phyloP scores from a whole-genome alignment of 345 rosid genomes.

The Gossypium mustelinum region DNA sequence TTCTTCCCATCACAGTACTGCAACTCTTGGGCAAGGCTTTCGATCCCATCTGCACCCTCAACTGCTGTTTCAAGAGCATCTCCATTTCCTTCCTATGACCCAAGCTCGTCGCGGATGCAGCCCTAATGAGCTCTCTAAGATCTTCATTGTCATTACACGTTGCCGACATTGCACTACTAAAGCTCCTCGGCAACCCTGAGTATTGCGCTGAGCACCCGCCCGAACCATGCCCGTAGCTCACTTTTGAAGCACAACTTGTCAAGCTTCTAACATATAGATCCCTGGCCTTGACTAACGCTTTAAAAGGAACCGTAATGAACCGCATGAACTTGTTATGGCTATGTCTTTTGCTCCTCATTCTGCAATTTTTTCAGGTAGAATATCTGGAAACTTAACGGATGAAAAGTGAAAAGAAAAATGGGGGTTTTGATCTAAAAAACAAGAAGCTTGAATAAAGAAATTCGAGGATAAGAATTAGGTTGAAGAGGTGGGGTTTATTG shows the following conservation, averaged over 20 bases:
- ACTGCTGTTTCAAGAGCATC: constrained; percentile 27
- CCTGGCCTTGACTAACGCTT: constrained; percentile 42
- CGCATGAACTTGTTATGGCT: constrained; percentile 38
- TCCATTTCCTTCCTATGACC: constrained; percentile 40
- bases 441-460: background rate
- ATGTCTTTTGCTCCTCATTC: constrained; percentile 28
- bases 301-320: constrained; percentile 32
- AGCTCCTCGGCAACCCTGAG: constrained; percentile 46
- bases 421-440: background rate
- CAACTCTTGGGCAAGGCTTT: constrained; percentile 35
- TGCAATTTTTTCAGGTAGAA: background rate
- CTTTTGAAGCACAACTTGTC: constrained; percentile 29
- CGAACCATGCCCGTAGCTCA: constrained; percentile 13
- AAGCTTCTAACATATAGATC: constrained; percentile 56
- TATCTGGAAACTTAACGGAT: background rate
- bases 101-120: constrained; percentile 36
- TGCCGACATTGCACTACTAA: constrained; percentile 38
- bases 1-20: constrained; percentile 46
- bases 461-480: background rate
- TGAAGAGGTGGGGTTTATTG: background rate
- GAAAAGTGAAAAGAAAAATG: background rate
- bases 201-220: background rate
- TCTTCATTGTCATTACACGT: constrained; percentile 35
- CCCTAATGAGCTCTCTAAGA: constrained; percentile 42
- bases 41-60: constrained; percentile 11